These are phyloP conservation scores for Monosporascus sp. DNA, from an alignment of 2,329 filamentous ascomycete genomes.

Conservation along the genomic window DNA sequence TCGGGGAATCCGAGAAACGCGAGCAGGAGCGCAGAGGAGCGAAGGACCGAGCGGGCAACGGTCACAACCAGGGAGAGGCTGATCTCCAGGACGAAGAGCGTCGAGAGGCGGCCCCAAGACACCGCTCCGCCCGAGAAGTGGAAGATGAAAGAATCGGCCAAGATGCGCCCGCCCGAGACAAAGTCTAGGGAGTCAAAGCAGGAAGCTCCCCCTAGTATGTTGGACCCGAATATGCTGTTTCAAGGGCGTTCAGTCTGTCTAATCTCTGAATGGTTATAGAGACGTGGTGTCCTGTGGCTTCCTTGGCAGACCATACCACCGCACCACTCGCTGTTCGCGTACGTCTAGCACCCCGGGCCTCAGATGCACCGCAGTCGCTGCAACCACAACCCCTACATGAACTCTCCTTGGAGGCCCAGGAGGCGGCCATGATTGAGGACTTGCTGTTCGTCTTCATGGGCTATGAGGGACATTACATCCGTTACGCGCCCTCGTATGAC, in stretches of 20 bases:
- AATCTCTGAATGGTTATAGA: constrained; percentile 27
- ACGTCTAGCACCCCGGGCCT: constrained; percentile 67
- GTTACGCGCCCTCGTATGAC: constrained; percentile 77
- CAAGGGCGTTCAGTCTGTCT: constrained; percentile 9
- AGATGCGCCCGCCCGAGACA: constrained; percentile 38
- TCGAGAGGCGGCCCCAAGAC: constrained; percentile 38
- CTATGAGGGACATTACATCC: constrained; percentile 95
- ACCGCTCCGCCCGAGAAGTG: constrained; percentile 26
- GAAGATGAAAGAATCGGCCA: constrained; percentile 33
- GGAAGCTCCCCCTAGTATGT: constrained; percentile 46
- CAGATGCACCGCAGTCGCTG: constrained; percentile 62
- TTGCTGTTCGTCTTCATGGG: constrained; percentile 96
- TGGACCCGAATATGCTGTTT: neutral
- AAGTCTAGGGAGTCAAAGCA: constrained; percentile 38
- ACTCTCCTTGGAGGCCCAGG: constrained; percentile 74
- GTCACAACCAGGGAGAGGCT: constrained; percentile 60
- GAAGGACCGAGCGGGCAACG: constrained; percentile 51
- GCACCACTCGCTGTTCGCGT: constrained; percentile 45
- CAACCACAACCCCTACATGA: constrained; percentile 64
- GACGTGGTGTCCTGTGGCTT: constrained; percentile 76
- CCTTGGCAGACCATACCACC: constrained; percentile 60
- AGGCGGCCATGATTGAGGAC: constrained; percentile 83
- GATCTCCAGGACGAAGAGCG: constrained; percentile 53
- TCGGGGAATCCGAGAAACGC: constrained; percentile 51
- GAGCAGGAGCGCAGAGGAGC: constrained; percentile 45